These are phyloP conservation scores for Zoysia matrella DNA, from an alignment of 202 grass and related monocot genomes.

Conservation along the genomic window DNA sequence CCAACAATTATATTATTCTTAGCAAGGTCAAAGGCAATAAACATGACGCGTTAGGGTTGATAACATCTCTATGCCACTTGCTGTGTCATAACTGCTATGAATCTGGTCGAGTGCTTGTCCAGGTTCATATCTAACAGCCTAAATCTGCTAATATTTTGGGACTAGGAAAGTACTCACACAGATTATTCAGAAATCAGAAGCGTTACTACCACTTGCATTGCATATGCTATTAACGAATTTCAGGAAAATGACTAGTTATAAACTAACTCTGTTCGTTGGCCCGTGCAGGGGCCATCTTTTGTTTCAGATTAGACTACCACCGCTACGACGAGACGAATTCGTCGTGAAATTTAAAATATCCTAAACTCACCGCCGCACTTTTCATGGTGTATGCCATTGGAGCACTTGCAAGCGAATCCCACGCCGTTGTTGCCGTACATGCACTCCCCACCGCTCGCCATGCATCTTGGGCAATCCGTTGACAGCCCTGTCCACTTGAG, in stretches of 20 bases:
- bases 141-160: no score
- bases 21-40: neutral
- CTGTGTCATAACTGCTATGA: neutral
- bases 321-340: neutral
- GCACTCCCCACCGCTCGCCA: conserved; percentile 41
- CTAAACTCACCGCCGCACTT: conserved; percentile 47
- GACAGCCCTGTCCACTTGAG: conserved; percentile 35
- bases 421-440: neutral
- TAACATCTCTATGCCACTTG: neutral
- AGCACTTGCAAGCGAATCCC: conserved; percentile 51
- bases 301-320: neutral
- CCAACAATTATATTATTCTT: neutral
- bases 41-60: neutral
- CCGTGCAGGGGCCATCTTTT: neutral
- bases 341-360: neutral
- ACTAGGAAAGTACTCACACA: neutral
- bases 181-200: neutral
- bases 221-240: neutral
- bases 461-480: conserved; percentile 37
- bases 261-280: neutral
- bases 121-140: no score
- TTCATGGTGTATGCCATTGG: neutral
- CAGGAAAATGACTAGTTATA: neutral
- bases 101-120: no score
- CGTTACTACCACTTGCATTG: neutral